A percentile compares a stretch with the other conserved stretches of the same genome.
Conservation (phyloP, 352 stramenopile genomes). For the Plasmopara viticola region DNA sequence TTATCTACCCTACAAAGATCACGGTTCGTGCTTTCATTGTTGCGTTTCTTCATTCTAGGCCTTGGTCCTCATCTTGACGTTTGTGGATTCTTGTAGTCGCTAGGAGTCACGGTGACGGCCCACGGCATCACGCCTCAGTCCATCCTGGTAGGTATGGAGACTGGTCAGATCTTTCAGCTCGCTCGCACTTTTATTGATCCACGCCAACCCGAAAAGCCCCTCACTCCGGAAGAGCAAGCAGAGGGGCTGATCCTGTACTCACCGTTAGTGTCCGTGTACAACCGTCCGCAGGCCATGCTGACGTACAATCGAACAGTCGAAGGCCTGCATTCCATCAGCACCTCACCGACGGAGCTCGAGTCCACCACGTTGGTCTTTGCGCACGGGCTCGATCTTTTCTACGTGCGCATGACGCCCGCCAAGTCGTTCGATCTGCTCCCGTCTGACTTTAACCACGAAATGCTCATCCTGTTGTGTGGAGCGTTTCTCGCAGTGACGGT, state of each 20-base stretch:
- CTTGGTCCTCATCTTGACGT: background rate
- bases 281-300: constrained; percentile 76
- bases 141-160: constrained; percentile 89
- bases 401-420: constrained; percentile 88
- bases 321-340: constrained; percentile 63
- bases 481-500: constrained; percentile 80
- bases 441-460: constrained; percentile 92
- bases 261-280: constrained; percentile 86
- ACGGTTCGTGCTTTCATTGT: constrained; percentile 23
- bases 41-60: background rate
- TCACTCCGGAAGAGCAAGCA: constrained; percentile 75
- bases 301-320: constrained; percentile 90
- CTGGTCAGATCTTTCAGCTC: constrained; percentile 91
- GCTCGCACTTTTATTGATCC: constrained; percentile 91
- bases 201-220: constrained; percentile 88
- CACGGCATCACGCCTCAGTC: constrained; percentile 93
- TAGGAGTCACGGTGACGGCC: constrained; percentile 90
- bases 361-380: constrained; percentile 93
- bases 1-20: constrained; percentile 88
- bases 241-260: constrained; percentile 86
- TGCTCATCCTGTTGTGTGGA: constrained; percentile 89
- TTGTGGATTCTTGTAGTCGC: constrained; percentile 28
- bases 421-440: constrained; percentile 95
- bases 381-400: constrained; percentile 92
- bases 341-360: constrained; percentile 86